Percentiles rank a stretch among this genome's conserved stretches.
These are phyloP conservation scores for Gastrolobium bilobum DNA, from an alignment of 306 rosid genomes.

Conservation along the genomic window DNA sequence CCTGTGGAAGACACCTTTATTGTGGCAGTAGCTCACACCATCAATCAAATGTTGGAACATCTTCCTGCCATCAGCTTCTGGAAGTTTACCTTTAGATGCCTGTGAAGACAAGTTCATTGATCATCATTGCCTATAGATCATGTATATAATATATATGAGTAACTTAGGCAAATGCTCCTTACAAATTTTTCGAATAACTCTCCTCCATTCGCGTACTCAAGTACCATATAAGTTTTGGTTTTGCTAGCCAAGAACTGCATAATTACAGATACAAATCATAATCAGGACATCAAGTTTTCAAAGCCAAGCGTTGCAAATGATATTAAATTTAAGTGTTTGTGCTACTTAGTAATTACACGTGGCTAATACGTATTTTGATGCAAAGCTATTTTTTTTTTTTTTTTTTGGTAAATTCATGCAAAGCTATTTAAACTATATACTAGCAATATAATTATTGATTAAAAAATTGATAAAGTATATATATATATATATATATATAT, in stretches of 20 bases:
- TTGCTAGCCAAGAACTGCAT: constrained; percentile 91
- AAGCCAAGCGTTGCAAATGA: constrained; percentile 2
- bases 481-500: no score
- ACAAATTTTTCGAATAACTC: constrained; percentile 89
- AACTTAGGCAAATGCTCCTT: constrained; percentile 44
- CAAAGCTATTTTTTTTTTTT: no score
- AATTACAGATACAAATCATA: constrained; percentile 32
- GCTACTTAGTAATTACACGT: no score
- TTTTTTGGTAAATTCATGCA: no score
- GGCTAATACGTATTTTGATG: no score
- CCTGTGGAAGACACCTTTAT: constrained; percentile 88
- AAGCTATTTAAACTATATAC: no score
- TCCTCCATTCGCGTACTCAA: constrained; percentile 84
- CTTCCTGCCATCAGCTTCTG: constrained; percentile 76
- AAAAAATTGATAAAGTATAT: no score
- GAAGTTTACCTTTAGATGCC: constrained; percentile 75
- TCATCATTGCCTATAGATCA: constrained; percentile 12
- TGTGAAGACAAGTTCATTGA: constrained; percentile 40
- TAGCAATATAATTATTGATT: no score
- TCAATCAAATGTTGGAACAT: constrained; percentile 88
- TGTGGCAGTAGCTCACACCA: constrained; percentile 85
- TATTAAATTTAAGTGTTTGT: background rate
- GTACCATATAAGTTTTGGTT: constrained; percentile 88
- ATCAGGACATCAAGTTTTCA: constrained; percentile 32
- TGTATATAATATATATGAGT: background rate